Base-by-base conservation (phyloP, 2,329 filamentous ascomycete genomes). In the Cyphellophora europaea region DNA sequence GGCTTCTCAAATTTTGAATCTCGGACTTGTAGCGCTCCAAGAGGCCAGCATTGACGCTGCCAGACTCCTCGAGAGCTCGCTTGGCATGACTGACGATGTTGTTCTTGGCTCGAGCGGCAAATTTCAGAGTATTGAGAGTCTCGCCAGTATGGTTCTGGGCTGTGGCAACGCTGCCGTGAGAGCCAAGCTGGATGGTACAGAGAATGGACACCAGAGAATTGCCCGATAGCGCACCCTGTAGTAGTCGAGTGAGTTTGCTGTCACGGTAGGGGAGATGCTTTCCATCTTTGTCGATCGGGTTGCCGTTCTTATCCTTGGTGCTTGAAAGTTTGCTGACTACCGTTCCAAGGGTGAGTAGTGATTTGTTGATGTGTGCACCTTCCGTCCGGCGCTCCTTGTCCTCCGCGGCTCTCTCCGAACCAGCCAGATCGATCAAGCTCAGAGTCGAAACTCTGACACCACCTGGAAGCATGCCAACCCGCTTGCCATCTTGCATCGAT, bases 291-390 rank as follows among this genome's bases (percentile, higher is more conserved):
- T 93, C 86, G 11, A 62, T 69, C 5, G 70, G 66, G 53, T 81
- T 83, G 34, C 72, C 74, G 38, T 82, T 72, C 57, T 87, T 89
- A 27, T 93, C 84, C 54, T 93, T 93, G 52, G 81, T 77, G 36
- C 86, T 85, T 1, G 89, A 93, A n/a, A 98, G 68, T 44, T 83
- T 82, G 8, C 85, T 83, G 55, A 98, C 95, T 51, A 98, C 91
- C 1, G 86, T 98, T 33, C 91, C 91, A 3, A 98, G 67, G 0
- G 91, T 98, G 39, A 98, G 74, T 53, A 98, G 64, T 57, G 87
- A 95, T 65, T 96, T 96, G 68, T 98, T 98, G 63, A 98, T 98
- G 56, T 98, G 91, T 10, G 89, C 89, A 44, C 91, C 91, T 61
- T 98, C 91, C 11, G 86, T 85, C 30, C 91, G 75, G 35, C 91